Base-by-base conservation (phyloP, 495 filamentous ascomycete species). In the Podospora australis region DNA sequence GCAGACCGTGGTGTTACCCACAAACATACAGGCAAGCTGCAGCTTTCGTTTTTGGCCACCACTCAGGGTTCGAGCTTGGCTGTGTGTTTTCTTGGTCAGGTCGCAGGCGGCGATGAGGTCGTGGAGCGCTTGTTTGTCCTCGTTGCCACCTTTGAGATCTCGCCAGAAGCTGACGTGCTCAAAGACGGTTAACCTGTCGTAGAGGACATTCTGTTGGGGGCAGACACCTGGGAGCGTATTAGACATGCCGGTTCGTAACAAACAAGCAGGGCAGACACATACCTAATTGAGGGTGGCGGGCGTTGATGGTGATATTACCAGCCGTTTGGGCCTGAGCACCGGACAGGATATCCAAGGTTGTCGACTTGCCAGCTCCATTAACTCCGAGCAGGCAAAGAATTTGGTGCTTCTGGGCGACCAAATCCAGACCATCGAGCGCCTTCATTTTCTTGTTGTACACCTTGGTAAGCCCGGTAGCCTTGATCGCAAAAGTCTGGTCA, bases 11-110 rank as follows among this genome's bases (percentile, higher is more conserved):
- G 80, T 84, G 4, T 86, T 87, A 20, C 88, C 88, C 9, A 84
- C 87, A 46, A 94, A 81, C 86, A 90, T 91, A 74, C 89, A 87
- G n/a, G 82, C 82, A 3, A 94, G 72, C 56, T 94, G 88, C 9
- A 90, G 67, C 60, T 91, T 91, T 23, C 88, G 73, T 64, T 90
- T 91, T 58, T 94, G 88, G 0, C 88, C 88, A 3, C 88, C 88
- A 7, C 85, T 89, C 7, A 92, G 66, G 2, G 83, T 84, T 39
- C 73, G 72, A 0, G 85, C 71, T 46, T 66, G 64, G 1, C 84
- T 78, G 26, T 78, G 73, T 6, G 73, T 59, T 65, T 92, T 94
- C 5, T 70, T 64, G 4, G 70, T 70, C 8, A 94, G 72, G 58
- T 89, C 88, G 50, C 87, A 84, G 8, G 74, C 75, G 4, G 58